phyloP scores from a whole-genome alignment of 331 rosid species.

The Malus hybrid region DNA sequence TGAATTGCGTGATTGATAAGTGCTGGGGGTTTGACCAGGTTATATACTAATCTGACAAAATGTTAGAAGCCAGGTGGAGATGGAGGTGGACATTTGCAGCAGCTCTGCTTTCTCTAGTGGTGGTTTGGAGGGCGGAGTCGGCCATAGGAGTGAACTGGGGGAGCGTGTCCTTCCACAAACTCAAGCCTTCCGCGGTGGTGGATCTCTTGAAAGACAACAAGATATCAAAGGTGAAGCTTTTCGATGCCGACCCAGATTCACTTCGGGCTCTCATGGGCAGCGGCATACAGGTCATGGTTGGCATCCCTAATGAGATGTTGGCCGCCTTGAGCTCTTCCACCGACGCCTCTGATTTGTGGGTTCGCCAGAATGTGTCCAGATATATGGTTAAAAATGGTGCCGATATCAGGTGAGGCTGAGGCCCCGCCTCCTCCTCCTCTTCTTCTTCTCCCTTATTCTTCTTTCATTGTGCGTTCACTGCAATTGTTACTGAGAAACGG shows the following conservation, averaged over 20 bases:
- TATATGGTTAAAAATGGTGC: constrained; percentile 63
- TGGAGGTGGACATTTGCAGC: neutral
- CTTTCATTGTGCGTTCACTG: neutral
- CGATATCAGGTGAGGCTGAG: constrained; percentile 59
- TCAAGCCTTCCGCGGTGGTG: constrained; percentile 74
- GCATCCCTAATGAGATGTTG: constrained; percentile 83
- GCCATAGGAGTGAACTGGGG: constrained; percentile 93
- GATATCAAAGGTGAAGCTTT: constrained; percentile 73
- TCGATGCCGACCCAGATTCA: constrained; percentile 64
- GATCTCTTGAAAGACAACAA: constrained; percentile 60
- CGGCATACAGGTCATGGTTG: constrained; percentile 81
- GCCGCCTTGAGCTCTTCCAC: constrained; percentile 49
- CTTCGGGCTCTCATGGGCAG: constrained; percentile 55
- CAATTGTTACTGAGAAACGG: neutral
- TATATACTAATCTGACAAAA: neutral
- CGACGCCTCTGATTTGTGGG: constrained; percentile 68
- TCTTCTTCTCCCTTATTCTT: neutral
- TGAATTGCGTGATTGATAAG: neutral
- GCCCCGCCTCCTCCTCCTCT: neutral
- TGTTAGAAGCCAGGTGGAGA: constrained; percentile 36
- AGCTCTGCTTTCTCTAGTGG: constrained; percentile 14
- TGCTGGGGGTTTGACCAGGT: neutral
- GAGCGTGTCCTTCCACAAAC: constrained; percentile 53
- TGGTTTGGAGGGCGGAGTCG: constrained; percentile 41
- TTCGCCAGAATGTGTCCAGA: constrained; percentile 61